Base-by-base conservation (phyloP, 1,284 basidiomycete species). In the Trichosporon ovoides region DNA sequence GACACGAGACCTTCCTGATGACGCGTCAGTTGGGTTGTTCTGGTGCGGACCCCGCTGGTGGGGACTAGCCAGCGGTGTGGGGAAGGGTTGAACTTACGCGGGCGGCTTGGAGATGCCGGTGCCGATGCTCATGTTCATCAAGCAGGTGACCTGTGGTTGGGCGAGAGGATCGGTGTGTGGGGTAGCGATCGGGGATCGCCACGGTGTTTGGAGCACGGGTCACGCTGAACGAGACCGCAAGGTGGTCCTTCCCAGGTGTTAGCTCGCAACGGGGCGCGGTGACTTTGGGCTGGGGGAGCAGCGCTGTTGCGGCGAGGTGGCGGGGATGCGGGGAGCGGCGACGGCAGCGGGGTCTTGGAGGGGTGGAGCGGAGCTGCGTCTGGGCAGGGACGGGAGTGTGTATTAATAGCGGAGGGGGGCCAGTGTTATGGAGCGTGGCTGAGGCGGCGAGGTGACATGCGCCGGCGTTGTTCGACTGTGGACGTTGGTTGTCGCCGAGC, bases 1-100 rank as follows among this genome's bases (percentile, higher is more conserved):
- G 55, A 50, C 67, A 68, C 14, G 64, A 66, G 34, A 64, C 53
- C 52, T 63, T 66, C 31, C 65, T 64, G 55, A 3, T 18, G n/a
- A 16, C 9, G 14, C 22, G 43, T 48, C 43, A 48, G 43, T 18
- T n/a, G 24, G 9, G 5, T 31, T n/a, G 43, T 16, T 46, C 12
- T 13, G 20, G 7, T 46, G 40, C 16, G 22, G 14, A 31, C 28
- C 4, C 28, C 28, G 28, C 28, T 9, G 12, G 10, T 2, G 24
- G 12, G 10, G 28, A 11, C n/a, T 14, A 11, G n/a, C 22, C 10
- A 22, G n/a, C 18, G 37, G 43, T 7, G 43, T 14, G 12, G n/a
- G 43, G 43, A 20, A 46, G 16, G 40, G 20, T 24, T 14, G 40
- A 10, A 48, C 43, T 48, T 48, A 48, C 43, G 43, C 43, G 16